Conservation (phyloP, 805 yeast species). For the Lipomyces mesembrius region DNA sequence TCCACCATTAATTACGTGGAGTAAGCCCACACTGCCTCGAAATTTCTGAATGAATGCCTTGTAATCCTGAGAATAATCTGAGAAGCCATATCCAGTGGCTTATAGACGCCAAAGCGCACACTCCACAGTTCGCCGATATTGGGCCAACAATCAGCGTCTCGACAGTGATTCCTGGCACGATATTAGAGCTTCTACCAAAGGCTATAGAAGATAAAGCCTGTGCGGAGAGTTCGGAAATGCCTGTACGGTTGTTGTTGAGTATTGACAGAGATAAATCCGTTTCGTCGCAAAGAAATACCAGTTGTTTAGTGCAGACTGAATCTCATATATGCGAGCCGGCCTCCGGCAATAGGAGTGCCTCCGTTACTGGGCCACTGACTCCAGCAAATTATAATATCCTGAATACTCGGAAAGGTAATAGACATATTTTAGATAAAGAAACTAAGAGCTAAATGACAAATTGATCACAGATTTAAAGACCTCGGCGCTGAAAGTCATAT, state of each 20-base stretch:
- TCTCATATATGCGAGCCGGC: background rate
- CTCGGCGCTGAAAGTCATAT: slow-evolving; percentile 8
- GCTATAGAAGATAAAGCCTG: slow-evolving; percentile 15
- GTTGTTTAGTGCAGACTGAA: background rate
- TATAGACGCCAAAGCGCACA: slow-evolving; percentile 11
- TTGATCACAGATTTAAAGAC: slow-evolving; percentile 9
- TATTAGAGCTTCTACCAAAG: slow-evolving; percentile 12
- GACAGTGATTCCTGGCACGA: slow-evolving; percentile 7
- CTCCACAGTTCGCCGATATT: slow-evolving; percentile 9
- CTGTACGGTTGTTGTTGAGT: slow-evolving; percentile 12
- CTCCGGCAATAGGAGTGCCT: background rate
- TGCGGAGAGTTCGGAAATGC: slow-evolving; percentile 10
- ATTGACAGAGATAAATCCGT: background rate
- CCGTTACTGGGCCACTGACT: slow-evolving; percentile 13
- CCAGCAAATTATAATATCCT: slow-evolving; percentile 6
- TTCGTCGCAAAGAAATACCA: background rate
- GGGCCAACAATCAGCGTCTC: slow-evolving; percentile 5
- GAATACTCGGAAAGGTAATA: background rate
- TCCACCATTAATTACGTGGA: background rate
- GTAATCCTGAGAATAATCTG: slow-evolving; percentile 23
- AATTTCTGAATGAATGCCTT: slow-evolving; percentile 4
- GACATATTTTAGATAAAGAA: background rate
- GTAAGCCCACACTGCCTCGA: background rate
- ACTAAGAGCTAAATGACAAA: background rate
- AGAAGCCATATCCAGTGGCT: slow-evolving; percentile 27